Evolutionary conservation across 495 filamentous ascomycete genomes (phyloP).

Genomic region (Neurospora tetraspora): DNA sequence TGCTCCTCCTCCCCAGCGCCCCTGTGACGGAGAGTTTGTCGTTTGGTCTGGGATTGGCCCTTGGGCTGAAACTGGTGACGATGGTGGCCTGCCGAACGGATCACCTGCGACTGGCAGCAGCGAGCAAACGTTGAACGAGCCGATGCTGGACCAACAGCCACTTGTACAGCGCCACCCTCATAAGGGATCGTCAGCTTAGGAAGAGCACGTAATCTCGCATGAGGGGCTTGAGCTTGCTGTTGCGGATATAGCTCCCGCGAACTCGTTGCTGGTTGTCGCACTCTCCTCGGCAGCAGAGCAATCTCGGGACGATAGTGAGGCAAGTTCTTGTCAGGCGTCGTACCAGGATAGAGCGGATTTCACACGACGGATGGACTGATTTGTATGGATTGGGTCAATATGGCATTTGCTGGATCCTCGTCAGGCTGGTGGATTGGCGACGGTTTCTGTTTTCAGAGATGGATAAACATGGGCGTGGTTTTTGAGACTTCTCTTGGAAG

Average conservation of each 20-base stretch:
- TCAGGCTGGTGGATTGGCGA: not conserved
- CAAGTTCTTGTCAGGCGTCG: not conserved
- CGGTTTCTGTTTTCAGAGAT: not conserved
- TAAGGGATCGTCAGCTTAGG: not conserved
- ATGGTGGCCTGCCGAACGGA: not conserved
- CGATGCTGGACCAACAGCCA: not conserved
- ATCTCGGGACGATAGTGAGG: not conserved
- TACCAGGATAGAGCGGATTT: not conserved
- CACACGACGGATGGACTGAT: not conserved
- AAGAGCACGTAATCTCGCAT: not conserved
- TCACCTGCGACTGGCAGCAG: not conserved
- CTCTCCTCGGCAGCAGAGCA: not conserved
- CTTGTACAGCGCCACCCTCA: not conserved
- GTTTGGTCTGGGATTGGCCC: not conserved
- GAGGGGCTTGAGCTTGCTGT: not conserved
- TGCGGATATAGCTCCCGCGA: not conserved
- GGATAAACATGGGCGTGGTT: not conserved
- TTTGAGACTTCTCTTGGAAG: not conserved
- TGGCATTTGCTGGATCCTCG: not conserved
- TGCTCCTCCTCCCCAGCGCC: not conserved
- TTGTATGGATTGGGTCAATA: not conserved
- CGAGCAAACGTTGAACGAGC: not conserved
- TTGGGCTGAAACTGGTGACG: not conserved
- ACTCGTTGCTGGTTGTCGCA: not conserved
- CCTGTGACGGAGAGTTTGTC: not conserved